Evolutionary conservation across 495 filamentous ascomycete species (phyloP).

Genomic region (Daldinia bambusicola): DNA sequence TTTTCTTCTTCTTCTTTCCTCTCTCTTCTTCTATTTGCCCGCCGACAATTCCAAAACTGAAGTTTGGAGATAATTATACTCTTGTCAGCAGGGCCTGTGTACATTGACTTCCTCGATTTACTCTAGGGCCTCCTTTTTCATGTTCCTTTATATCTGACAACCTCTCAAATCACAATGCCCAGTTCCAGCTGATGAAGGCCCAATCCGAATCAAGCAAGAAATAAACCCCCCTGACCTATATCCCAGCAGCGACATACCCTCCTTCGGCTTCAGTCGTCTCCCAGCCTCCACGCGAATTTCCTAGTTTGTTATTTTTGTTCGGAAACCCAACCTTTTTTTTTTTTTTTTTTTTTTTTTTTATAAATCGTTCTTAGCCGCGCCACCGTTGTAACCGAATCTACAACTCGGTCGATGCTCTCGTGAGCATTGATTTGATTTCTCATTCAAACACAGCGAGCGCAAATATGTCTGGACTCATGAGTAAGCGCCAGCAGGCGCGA

Average conservation of each 20-base stretch:
- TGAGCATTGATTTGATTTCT: constrained; percentile 21
- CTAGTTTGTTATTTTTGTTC: constrained; percentile 20
- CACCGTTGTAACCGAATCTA: constrained; percentile 28
- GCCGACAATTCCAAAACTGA: neutral
- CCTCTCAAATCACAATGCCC: constrained; percentile 18
- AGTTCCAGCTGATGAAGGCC: constrained; percentile 37
- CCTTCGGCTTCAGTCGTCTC: constrained; percentile 29
- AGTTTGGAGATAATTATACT: neutral
- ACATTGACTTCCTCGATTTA: no score
- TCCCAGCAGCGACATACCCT: constrained; percentile 32
- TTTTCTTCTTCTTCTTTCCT: constrained; percentile 8
- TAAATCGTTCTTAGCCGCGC: constrained; percentile 26
- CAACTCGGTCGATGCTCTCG: constrained; percentile 30
- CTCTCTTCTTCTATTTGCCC: constrained; percentile 15
- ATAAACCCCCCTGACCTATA: constrained; percentile 36
- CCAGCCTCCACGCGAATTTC: constrained; percentile 27
- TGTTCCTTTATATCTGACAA: neutral
- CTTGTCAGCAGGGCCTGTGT: neutral
- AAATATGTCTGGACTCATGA: constrained; percentile 64
- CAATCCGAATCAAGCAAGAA: constrained; percentile 40
- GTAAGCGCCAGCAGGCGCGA: constrained; percentile 96
- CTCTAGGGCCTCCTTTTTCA: neutral
- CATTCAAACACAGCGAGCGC: constrained; percentile 25
- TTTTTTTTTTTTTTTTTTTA: constrained; percentile 33
- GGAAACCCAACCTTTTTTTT: constrained; percentile 24